phyloP scores from a whole-genome alignment of 148 eudicot species.

The Rhododendron williamsianum region DNA sequence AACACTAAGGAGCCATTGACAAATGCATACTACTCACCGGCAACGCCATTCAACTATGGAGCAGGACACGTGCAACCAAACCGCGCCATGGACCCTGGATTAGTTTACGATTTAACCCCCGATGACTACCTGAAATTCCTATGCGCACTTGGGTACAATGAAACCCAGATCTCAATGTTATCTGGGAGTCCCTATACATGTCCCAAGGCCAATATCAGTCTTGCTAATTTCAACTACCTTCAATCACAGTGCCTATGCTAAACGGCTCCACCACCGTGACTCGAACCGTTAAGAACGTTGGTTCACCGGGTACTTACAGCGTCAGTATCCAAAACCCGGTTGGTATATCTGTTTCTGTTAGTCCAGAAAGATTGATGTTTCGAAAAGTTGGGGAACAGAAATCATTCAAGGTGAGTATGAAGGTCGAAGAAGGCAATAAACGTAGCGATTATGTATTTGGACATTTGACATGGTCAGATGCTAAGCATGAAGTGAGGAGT shows the following conservation, averaged over 20 bases:
- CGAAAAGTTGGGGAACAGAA: constrained; percentile 44
- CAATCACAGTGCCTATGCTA: constrained; percentile 69
- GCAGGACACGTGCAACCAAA: constrained; percentile 82
- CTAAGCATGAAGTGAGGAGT: constrained; percentile 65
- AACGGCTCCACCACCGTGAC: constrained; percentile 42
- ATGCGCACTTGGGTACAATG: constrained; percentile 57
- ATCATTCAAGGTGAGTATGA: constrained; percentile 40
- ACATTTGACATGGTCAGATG: constrained; percentile 71
- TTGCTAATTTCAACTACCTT: constrained; percentile 63
- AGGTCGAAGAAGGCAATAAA: constrained; percentile 22
- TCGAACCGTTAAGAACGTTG: constrained; percentile 69
- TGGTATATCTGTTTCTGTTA: constrained; percentile 37
- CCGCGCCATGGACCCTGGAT: constrained; percentile 80
- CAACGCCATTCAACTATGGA: constrained; percentile 73
- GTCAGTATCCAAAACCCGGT: constrained; percentile 33
- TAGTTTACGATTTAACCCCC: constrained; percentile 58
- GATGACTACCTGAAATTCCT: constrained; percentile 63
- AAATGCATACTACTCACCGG: constrained; percentile 47
- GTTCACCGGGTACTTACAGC: constrained; percentile 47
- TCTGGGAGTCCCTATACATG: constrained; percentile 37
- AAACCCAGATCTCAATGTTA: constrained; percentile 41
- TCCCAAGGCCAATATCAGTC: constrained; percentile 26
- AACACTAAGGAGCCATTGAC: constrained; percentile 49
- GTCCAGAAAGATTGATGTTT: constrained; percentile 46
- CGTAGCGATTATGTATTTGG: constrained; percentile 65